phyloP scores from a whole-genome alignment of 345 rosid species.

The Citrus maxima region DNA sequence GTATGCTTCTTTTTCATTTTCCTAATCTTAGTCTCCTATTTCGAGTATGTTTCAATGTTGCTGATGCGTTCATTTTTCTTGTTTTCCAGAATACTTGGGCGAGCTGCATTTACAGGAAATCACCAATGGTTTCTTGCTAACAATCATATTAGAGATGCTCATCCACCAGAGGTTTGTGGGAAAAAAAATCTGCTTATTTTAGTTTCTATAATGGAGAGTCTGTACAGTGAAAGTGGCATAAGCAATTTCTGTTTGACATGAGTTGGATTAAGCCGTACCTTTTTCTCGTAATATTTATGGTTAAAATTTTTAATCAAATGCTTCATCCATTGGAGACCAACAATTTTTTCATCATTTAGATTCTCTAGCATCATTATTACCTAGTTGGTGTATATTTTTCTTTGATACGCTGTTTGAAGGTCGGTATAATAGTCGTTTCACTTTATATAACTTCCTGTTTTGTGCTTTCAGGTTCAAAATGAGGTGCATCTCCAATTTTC shows the following conservation, averaged over 20 bases:
- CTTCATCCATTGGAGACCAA: neutral
- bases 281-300: neutral
- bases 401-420: neutral
- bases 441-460: slow-evolving; percentile 11
- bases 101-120: slow-evolving; percentile 85
- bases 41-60: neutral
- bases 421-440: neutral
- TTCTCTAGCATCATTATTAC: neutral
- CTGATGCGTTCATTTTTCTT: slow-evolving; percentile 7
- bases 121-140: slow-evolving; percentile 81
- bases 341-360: neutral
- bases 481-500: slow-evolving; percentile 82
- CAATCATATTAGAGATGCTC: slow-evolving; percentile 42
- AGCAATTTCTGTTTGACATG: neutral
- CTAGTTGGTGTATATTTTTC: neutral
- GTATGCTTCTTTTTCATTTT: slow-evolving; percentile 35
- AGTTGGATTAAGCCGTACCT: neutral
- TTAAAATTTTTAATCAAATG: neutral
- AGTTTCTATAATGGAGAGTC: neutral
- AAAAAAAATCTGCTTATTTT: neutral
- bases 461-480: slow-evolving; percentile 52
- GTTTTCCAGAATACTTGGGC: slow-evolving; percentile 69
- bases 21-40: slow-evolving; percentile 1
- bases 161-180: slow-evolving; percentile 67
- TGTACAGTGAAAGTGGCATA: neutral